A percentile compares a stretch with the other conserved stretches of the same genome.
Conservation (phyloP, 768 basidiomycete genomes). For the Lactarius hengduanensis region DNA sequence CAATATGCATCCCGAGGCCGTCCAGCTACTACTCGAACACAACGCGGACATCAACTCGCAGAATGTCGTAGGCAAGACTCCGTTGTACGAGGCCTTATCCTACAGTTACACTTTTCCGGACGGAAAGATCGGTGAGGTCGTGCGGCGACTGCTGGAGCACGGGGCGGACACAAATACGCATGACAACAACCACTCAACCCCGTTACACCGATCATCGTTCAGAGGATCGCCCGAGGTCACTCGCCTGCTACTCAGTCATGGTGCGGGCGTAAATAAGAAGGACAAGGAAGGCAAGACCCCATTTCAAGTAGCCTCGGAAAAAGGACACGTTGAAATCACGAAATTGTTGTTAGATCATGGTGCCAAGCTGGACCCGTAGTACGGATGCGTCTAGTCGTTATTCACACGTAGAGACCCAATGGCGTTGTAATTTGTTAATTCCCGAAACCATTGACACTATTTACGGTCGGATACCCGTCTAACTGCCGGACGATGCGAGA, state of each 20-base stretch:
- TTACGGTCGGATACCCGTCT: background rate
- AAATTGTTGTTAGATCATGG: background rate
- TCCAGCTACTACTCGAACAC: background rate
- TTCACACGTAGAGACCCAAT: background rate
- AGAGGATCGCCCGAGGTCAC: background rate
- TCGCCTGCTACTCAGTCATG: background rate
- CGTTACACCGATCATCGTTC: background rate
- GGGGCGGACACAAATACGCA: background rate
- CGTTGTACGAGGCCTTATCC: background rate
- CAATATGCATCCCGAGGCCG: background rate
- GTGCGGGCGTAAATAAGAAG: background rate
- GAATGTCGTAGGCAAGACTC: background rate
- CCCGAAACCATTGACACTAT: background rate
- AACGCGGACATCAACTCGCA: background rate
- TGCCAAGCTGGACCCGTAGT: background rate
- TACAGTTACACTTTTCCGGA: accelerated
- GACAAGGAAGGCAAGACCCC: background rate
- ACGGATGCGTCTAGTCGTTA: background rate
- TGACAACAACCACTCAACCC: background rate
- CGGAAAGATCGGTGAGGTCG: no score
- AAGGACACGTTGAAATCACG: background rate
- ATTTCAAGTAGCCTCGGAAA: background rate
- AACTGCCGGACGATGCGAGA: background rate
- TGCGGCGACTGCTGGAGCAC: background rate
- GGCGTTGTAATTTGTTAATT: background rate